Evolutionary conservation across 768 basidiomycete species (phyloP).

Genomic region (Thelephora ganbajun): DNA sequence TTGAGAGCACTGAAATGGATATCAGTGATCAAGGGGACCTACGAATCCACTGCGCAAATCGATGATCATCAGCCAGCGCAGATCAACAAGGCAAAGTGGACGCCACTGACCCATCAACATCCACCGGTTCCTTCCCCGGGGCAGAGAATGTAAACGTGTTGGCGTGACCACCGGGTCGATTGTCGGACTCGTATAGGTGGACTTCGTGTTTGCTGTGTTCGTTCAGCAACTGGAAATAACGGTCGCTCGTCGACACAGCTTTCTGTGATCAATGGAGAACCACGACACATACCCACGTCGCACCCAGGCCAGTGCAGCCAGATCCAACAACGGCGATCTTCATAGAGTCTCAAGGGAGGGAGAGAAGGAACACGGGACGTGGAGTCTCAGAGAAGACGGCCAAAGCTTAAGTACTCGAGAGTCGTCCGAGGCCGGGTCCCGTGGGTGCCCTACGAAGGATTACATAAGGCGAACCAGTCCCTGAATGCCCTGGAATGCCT

Average conservation of each 20-base stretch:
- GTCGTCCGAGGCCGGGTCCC: too few species aligned
- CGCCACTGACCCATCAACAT: constrained; percentile 55
- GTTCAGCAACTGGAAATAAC: constrained; percentile 39
- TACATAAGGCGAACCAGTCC: too few species aligned
- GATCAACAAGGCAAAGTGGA: not conserved
- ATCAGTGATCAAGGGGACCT: constrained; percentile 11
- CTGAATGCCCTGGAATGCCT: too few species aligned
- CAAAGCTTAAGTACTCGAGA: too few species aligned
- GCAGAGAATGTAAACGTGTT: constrained; percentile 49
- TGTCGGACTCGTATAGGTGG: constrained; percentile 58
- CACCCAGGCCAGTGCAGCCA: constrained; percentile 66
- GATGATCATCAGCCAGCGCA: not conserved
- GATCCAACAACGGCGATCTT: constrained; percentile 60
- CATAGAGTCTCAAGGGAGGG: constrained; percentile 6
- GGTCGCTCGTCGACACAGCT: not conserved
- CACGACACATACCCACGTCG: constrained; percentile 45
- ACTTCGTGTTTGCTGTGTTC: constrained; percentile 64
- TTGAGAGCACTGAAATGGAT: not conserved
- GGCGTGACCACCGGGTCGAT: constrained; percentile 61
- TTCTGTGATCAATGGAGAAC: not conserved
- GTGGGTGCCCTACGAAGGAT: too few species aligned
- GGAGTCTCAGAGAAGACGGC: not conserved
- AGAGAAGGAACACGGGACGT: not conserved
- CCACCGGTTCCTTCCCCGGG: constrained; percentile 24
- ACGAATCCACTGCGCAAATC: constrained; percentile 38